Percentiles rank a stretch among this genome's conserved stretches.
Evolutionary conservation across 2,329 filamentous ascomycete species (phyloP).

Genomic region (Microsporum ferrugineum): DNA sequence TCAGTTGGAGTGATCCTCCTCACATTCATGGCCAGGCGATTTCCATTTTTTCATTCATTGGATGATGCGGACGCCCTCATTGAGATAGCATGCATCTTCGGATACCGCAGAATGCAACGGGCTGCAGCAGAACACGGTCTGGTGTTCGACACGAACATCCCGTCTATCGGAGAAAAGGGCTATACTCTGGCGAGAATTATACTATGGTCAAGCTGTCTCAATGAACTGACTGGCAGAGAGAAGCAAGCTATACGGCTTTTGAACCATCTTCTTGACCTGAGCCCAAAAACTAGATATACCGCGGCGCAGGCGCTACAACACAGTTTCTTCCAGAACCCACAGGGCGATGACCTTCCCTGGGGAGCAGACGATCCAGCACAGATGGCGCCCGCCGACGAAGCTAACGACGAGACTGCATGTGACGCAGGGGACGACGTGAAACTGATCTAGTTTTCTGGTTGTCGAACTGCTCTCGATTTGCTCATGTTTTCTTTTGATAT

Average conservation of each 20-base stretch:
- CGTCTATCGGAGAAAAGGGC: constrained; percentile 73
- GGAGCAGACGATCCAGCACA: constrained; percentile 3
- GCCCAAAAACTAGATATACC: constrained; percentile 32
- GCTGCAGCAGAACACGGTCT: constrained; percentile 78
- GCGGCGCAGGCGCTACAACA: constrained; percentile 35
- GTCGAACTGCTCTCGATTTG: neutral
- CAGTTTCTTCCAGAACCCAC: constrained; percentile 35
- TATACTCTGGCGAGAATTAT: constrained; percentile 89
- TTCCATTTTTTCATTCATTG: constrained; percentile 98
- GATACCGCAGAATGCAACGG: constrained; percentile 67
- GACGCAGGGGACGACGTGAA: constrained; percentile 13
- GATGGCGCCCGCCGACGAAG: neutral
- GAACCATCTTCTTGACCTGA: constrained; percentile 34
- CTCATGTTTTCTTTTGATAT: neutral
- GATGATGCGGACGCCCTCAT: constrained; percentile 97
- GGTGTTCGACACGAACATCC: constrained; percentile 84
- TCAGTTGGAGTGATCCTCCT: constrained; percentile 91
- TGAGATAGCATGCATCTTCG: constrained; percentile 93
- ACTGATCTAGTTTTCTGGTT: constrained; percentile 7
- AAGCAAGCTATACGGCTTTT: constrained; percentile 36
- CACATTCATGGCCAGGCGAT: constrained; percentile 83
- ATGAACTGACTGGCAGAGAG: constrained; percentile 42
- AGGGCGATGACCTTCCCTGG: constrained; percentile 19
- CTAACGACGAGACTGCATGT: constrained; percentile 4
- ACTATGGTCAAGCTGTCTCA: constrained; percentile 80